A percentile compares a stretch with the other conserved stretches of the same genome.
Evolutionary conservation across 352 stramenopile species (phyloP).

Genomic region (Pythium utonaiense): DNA sequence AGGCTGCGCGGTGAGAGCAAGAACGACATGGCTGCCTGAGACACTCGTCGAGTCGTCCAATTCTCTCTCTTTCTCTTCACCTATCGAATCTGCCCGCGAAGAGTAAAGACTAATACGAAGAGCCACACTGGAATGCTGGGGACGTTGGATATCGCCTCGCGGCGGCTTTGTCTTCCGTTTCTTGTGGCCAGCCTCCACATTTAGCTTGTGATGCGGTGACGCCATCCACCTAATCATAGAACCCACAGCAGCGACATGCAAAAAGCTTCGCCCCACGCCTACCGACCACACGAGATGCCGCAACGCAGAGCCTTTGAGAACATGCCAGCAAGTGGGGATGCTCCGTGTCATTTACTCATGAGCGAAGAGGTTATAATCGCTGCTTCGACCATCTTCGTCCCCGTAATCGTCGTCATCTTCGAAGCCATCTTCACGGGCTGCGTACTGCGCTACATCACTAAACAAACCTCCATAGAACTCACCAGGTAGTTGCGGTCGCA

Average conservation of each 20-base stretch:
- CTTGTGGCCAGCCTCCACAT: neutral
- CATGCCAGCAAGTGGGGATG: neutral
- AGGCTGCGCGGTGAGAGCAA: slow-evolving; percentile 5
- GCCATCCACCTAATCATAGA: slow-evolving; percentile 19
- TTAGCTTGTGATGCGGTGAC: neutral
- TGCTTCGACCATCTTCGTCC: slow-evolving; percentile 12
- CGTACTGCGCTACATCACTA: slow-evolving; percentile 40
- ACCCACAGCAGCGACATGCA: slow-evolving; percentile 3
- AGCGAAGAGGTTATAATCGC: slow-evolving; percentile 15
- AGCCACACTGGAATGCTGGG: neutral
- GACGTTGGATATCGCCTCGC: neutral
- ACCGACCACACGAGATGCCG: neutral
- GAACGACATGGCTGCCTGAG: slow-evolving; percentile 19
- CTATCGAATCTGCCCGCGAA: neutral
- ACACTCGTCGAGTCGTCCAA: neutral
- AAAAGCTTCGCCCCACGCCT: neutral
- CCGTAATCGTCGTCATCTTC: slow-evolving; percentile 12
- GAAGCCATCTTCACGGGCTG: slow-evolving; percentile 9
- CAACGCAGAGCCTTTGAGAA: neutral
- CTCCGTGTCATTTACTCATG: slow-evolving; percentile 13
- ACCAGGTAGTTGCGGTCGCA: slow-evolving; percentile 75
- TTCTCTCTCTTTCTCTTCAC: neutral
- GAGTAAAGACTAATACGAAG: neutral
- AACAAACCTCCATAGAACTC: slow-evolving; percentile 87
- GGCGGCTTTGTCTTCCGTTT: neutral